Evolutionary conservation across 805 yeast genomes (phyloP), one percentile per base, ranked within the genome.

Genomic region (Grigorovia transvaalensis): DNA sequence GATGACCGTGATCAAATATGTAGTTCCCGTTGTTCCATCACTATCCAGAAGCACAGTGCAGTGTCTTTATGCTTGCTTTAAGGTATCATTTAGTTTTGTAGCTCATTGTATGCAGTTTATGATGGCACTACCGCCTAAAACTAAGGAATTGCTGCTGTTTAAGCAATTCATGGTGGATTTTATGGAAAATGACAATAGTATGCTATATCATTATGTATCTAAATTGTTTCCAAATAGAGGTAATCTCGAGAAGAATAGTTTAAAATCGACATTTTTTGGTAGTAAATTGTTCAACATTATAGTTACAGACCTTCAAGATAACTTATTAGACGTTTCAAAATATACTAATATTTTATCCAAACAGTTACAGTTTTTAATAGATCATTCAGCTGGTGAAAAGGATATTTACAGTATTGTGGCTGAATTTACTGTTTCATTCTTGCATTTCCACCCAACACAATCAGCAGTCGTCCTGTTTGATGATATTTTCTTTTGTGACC

Each of bases 201-300:
- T 62, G 30, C 43, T 66, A 1, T 33, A 27, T 13, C 56, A 54
- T 41, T 62, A 59, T 45, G 15, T 60, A 15, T 9, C 12, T 19
- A 3, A n/a, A 11, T 18, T 46, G 18, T 42, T 33, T 17, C 7
- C 13, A 15, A 46, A 38, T 30, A 38, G 27, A 35, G 40, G 27
- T 12, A 48, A 29, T 9, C 15, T 51, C 2, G 46, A 53, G 19
- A 30, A 17, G 29, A 47, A 47, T 8, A 51, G 48, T 29, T 45
- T 66, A 2, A 61, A 58, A 41, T 47, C 67, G 1, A 13, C 59
- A 0, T 56, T 66, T 30, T 67, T 65, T 56, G 71, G 71, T 0
- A 67, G 71, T 49, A 66, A 56, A 49, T n/a, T 67, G 6, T 65
- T 58, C 45, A 68, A 67, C 53, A 29, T 58, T 5, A 44, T 67